Evolutionary conservation across 2,329 filamentous ascomycete genomes (phyloP), one percentile per base, ranked within the genome.

Genomic region (Fusarium sp.): DNA sequence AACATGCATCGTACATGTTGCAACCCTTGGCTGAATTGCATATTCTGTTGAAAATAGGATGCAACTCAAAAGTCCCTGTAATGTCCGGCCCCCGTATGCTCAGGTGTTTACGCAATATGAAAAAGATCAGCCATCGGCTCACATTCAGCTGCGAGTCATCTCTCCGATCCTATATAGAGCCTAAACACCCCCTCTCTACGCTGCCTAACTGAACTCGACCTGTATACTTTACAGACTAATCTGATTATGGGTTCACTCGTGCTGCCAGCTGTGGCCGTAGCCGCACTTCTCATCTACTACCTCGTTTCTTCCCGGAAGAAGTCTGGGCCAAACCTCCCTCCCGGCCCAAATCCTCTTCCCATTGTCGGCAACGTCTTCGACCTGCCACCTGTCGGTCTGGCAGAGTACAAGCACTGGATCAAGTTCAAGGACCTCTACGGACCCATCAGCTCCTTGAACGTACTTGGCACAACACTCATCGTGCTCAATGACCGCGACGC

Each of bases 341-440:
- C 82, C 2, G 83, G 83, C 0, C 83, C 83, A 0, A 80, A 73
- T 33, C 75, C 75, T 0, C 66, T 79, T 7, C 80, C 80, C 0
- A 13, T 85, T 0, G 27, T 85, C 4, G 83, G 83, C 4, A 85
- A 84, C 61, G 59, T 84, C 14, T 57, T 63, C 1, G 81, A 84
- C 57, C 69, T 85, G 10, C 82, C 82, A 1, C 68, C 73, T 0
- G 46, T 54, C 0, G 75, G 73, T 1, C 61, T 55, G 6, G 70
- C 66, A 5, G 76, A 79, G 54, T 77, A 72, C 55, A 59, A 73
- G 41, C 77, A 79, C 49, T 80, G 78, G 78, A 45, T 76, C 27
- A 73, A 76, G 53, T 73, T 76, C 53, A 79, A 76, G 48, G 72
- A 77, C 6, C 38, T 63, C 0, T 77, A 79, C 36, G 77, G 77